These are phyloP conservation scores for Kuraishia molischiana DNA, from an alignment of 805 yeast genomes.

Conservation along the genomic window DNA sequence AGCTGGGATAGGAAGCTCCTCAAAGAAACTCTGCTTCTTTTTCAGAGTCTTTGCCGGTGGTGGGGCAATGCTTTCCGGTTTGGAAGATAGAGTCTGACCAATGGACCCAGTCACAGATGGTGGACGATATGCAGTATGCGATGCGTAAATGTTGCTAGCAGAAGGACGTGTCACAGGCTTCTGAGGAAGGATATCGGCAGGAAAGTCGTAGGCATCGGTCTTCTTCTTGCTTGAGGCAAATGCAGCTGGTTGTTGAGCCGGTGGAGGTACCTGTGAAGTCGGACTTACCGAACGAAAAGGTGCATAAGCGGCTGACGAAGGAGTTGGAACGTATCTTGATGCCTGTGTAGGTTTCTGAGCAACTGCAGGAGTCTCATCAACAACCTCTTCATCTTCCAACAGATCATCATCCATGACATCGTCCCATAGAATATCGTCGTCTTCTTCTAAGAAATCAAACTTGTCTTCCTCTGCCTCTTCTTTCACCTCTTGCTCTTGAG, in stretches of 20 bases:
- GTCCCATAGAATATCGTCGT: constrained; percentile 29
- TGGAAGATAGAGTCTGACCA: constrained; percentile 11
- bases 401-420: constrained; percentile 29
- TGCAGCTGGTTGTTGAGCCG: constrained; percentile 13
- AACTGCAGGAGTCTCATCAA: background rate
- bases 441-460: constrained; percentile 30
- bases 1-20: constrained; percentile 40
- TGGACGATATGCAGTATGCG: background rate
- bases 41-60: constrained; percentile 5
- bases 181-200: constrained; percentile 35
- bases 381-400: constrained; percentile 14
- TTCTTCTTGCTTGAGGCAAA: constrained; percentile 42
- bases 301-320: too few species aligned
- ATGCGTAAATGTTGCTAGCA: background rate
- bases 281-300: too few species aligned
- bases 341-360: background rate
- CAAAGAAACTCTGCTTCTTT: constrained; percentile 40
- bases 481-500: too few species aligned
- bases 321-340: too few species aligned
- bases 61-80: constrained; percentile 45
- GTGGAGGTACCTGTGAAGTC: too few species aligned
- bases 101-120: background rate
- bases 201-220: constrained; percentile 75
- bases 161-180: constrained; percentile 1
- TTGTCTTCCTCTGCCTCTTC: constrained; percentile 20